Conservation (phyloP, 2,329 filamentous ascomycete species). For the Aphanocladium album region DNA sequence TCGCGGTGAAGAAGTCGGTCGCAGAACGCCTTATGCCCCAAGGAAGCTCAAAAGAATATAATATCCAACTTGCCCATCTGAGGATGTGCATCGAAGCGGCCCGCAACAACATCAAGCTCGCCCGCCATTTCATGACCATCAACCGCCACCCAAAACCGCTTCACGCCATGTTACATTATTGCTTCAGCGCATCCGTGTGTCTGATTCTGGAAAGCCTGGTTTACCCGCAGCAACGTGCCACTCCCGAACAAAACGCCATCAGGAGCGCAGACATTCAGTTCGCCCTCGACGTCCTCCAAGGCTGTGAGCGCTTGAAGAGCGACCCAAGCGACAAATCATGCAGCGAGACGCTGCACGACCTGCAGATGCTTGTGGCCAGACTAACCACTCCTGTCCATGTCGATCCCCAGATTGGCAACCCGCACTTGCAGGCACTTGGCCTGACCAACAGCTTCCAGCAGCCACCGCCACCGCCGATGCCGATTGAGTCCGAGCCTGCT, state of each 20-base stretch:
- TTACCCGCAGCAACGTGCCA: constrained; percentile 24
- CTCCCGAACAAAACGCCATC: constrained; percentile 17
- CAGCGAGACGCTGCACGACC: constrained; percentile 33
- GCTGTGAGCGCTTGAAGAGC: constrained; percentile 30
- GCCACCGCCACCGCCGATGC: constrained; percentile 20
- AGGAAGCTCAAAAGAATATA: constrained; percentile 19
- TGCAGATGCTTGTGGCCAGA: constrained; percentile 31
- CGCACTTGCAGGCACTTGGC: constrained; percentile 15
- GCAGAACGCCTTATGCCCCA: constrained; percentile 34
- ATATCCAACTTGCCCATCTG: constrained; percentile 16
- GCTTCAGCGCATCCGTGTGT: constrained; percentile 47
- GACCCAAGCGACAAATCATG: constrained; percentile 36
- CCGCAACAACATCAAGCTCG: constrained; percentile 41
- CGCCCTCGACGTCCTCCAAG: constrained; percentile 37
- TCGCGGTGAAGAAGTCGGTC: constrained; percentile 42
- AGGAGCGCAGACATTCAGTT: constrained; percentile 33
- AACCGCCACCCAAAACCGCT: constrained; percentile 36
- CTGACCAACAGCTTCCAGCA: constrained; percentile 10
- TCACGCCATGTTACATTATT: constrained; percentile 41
- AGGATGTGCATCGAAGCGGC: constrained; percentile 25
- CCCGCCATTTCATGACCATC: constrained; percentile 33
- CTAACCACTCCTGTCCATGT: constrained; percentile 23
- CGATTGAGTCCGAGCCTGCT: constrained; percentile 26
- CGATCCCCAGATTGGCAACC: constrained; percentile 19
- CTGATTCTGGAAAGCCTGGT: constrained; percentile 43